Conservation (phyloP, 306 rosid species). For the Prunus kanzakura region DNA sequence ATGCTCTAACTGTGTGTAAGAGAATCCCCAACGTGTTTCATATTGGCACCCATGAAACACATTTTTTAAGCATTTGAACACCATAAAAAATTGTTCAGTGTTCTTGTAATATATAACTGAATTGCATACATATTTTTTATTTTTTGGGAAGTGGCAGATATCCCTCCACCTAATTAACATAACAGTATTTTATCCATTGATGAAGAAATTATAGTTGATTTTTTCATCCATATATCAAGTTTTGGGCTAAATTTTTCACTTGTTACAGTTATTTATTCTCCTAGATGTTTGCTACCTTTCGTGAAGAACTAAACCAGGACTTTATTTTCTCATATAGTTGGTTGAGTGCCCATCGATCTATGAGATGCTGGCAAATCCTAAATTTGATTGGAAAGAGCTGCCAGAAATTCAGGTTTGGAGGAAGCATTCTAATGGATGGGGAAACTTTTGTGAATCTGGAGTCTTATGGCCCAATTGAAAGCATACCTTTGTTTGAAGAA, state of each 20-base stretch:
- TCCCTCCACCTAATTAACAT: background rate
- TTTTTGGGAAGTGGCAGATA: background rate
- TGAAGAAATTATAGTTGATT: background rate
- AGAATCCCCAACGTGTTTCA: background rate
- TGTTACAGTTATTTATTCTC: background rate
- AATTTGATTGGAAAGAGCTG: conserved; percentile 62
- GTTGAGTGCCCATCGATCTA: conserved; percentile 94
- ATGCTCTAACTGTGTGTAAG: background rate
- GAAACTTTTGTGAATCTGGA: conserved; percentile 51
- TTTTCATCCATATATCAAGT: background rate
- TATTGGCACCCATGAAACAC: background rate
- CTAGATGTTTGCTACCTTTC: conserved; percentile 24
- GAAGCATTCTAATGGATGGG: conserved; percentile 50
- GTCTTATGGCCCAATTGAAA: conserved; percentile 55
- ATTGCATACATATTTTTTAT: background rate
- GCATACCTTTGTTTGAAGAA: conserved; percentile 57
- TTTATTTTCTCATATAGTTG: conserved; percentile 45
- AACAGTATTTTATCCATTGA: background rate
- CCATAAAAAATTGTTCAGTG: background rate
- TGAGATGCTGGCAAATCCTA: conserved; percentile 88
- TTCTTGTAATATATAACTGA: background rate
- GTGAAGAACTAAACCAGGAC: conserved; percentile 13
- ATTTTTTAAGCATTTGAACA: background rate
- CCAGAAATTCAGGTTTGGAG: conserved; percentile 87
- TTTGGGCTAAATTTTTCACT: background rate